phyloP scores from a whole-genome alignment of 257 asterid genomes.

The Scutellaria minor region DNA sequence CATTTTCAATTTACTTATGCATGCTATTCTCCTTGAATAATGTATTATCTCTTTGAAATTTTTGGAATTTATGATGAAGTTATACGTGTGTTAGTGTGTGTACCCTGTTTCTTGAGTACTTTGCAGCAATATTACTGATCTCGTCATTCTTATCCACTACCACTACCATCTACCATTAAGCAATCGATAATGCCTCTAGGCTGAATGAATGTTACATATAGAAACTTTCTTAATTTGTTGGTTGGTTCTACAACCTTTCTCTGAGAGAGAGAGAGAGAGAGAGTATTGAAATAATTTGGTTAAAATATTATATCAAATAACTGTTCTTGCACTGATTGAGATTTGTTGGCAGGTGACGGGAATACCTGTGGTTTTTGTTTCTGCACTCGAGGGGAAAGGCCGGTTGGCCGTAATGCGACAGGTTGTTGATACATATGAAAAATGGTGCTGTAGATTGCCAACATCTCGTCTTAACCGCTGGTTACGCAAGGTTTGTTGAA shows the following conservation, averaged over 20 bases:
- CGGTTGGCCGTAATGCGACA: conserved; percentile 72
- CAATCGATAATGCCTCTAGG: too few relatives aligned
- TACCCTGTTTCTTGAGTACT: too few relatives aligned
- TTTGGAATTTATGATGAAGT: too few relatives aligned
- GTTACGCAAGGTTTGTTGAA: conserved; percentile 70
- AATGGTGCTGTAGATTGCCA: conserved; percentile 85
- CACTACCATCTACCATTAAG: too few relatives aligned
- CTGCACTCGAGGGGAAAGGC: conserved; percentile 90
- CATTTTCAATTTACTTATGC: conserved; percentile 1
- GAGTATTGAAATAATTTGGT: background rate
- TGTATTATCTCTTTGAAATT: too few relatives aligned
- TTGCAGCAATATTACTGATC: too few relatives aligned
- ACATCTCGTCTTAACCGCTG: conserved; percentile 94
- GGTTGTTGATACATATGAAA: conserved; percentile 78
- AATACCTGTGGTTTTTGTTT: conserved; percentile 88
- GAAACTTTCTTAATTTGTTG: background rate
- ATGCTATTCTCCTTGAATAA: background rate
- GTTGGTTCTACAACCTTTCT: background rate
- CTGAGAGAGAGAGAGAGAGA: background rate
- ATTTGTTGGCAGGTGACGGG: conserved; percentile 67
- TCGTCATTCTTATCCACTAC: too few relatives aligned
- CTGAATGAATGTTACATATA: background rate
- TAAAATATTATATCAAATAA: background rate
- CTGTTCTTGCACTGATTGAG: conserved; percentile 23
- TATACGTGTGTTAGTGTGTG: too few relatives aligned